These are phyloP conservation scores for Aspergillus indologenus DNA, from an alignment of 495 filamentous ascomycete species.

Conservation along the genomic window DNA sequence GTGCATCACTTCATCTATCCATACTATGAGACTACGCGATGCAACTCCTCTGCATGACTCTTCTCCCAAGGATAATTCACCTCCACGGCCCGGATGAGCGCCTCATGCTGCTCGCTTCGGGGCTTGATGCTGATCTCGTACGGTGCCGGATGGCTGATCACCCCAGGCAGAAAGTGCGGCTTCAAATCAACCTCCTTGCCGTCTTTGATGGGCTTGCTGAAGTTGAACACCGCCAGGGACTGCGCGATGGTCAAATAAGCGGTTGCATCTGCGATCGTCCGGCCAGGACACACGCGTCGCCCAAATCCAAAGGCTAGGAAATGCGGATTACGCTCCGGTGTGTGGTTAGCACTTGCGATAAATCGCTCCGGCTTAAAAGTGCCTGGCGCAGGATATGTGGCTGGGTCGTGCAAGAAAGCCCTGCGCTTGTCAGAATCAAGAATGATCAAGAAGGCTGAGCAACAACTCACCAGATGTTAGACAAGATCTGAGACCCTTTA, in stretches of 20 bases:
- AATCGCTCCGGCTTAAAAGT: slow-evolving; percentile 38
- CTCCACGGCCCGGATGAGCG: slow-evolving; percentile 36
- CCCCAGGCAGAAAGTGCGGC: slow-evolving; percentile 31
- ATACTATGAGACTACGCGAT: neutral
- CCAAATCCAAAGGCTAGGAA: slow-evolving; percentile 37
- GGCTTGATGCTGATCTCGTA: slow-evolving; percentile 30
- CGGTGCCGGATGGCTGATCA: slow-evolving; percentile 34
- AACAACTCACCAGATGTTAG: neutral
- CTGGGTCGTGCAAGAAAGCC: slow-evolving; percentile 35
- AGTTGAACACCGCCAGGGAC: slow-evolving; percentile 39
- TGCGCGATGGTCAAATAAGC: slow-evolving; percentile 34
- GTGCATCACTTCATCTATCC: neutral
- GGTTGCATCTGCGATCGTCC: slow-evolving; percentile 32
- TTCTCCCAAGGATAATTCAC: slow-evolving; percentile 39
- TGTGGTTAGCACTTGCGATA: slow-evolving; percentile 17
- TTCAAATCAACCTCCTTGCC: slow-evolving; percentile 29
- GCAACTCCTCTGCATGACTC: slow-evolving; percentile 29
- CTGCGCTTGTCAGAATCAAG: slow-evolving; percentile 12
- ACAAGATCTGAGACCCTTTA: neutral
- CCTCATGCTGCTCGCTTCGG: slow-evolving; percentile 25
- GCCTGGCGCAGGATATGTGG: slow-evolving; percentile 27
- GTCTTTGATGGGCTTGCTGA: slow-evolving; percentile 31
- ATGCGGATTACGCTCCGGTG: slow-evolving; percentile 36
- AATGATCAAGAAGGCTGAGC: neutral
- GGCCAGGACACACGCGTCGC: slow-evolving; percentile 39